Percentiles rank a stretch among this genome's conserved stretches.
These are phyloP conservation scores for Epichloe festucae DNA, from an alignment of 2,329 filamentous ascomycete species.

Conservation along the genomic window DNA sequence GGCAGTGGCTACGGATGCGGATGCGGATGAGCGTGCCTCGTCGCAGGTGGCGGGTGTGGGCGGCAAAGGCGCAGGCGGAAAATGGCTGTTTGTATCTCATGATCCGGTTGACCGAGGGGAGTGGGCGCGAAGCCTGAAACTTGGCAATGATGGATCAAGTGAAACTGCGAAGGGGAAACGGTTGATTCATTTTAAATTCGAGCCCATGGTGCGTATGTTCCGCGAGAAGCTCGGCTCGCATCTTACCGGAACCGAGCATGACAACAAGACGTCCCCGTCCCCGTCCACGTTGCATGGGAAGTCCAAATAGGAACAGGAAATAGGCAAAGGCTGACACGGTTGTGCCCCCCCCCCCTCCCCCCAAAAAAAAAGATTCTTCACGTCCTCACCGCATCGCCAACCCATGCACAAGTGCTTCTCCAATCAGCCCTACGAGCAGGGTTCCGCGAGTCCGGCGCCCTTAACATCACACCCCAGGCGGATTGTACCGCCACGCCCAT, in stretches of 20 bases:
- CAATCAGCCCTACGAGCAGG: conserved; percentile 67
- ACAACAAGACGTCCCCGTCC: no score
- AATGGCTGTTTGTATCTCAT: conserved; percentile 84
- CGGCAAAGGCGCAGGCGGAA: conserved; percentile 73
- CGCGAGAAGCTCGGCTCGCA: no score
- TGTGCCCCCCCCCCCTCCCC: background rate
- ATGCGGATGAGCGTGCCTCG: conserved; percentile 5
- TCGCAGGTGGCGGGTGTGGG: conserved; percentile 47
- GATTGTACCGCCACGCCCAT: conserved; percentile 44
- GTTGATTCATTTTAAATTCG: conserved; percentile 78
- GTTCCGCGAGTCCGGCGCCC: conserved; percentile 79
- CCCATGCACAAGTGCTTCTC: conserved; percentile 63
- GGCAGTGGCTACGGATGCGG: conserved; percentile 3
- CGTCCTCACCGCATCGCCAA: conserved; percentile 61
- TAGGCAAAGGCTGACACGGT: conserved; percentile 38
- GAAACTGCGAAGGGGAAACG: conserved; percentile 20
- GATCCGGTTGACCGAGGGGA: conserved; percentile 35
- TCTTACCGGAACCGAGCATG: background rate
- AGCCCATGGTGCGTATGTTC: conserved; percentile 72
- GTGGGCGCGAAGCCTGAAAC: conserved; percentile 18
- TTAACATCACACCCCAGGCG: conserved; percentile 40
- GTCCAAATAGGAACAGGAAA: conserved; percentile 53
- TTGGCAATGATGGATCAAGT: conserved; percentile 8
- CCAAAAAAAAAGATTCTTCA: conserved; percentile 86
- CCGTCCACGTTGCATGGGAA: no score